phyloP scores from a whole-genome alignment of 2,329 filamentous ascomycete genomes.

The Acarospora socialis region DNA sequence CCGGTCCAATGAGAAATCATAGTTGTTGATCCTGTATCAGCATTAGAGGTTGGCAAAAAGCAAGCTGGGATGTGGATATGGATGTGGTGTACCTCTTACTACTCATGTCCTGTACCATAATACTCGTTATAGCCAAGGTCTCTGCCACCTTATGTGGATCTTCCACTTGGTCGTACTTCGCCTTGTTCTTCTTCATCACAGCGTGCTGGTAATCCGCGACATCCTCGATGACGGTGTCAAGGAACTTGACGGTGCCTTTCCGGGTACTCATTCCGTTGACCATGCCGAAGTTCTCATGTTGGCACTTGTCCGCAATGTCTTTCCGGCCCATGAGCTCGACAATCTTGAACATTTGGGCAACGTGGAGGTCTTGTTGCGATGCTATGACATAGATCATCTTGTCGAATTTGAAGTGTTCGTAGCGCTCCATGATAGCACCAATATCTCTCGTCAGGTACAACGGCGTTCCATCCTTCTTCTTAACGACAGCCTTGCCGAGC shows the following conservation, averaged over 20 bases:
- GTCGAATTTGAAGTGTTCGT: conserved; percentile 50
- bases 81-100: conserved; percentile 52
- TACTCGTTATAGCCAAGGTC: conserved; percentile 66
- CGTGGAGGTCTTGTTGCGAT: conserved; percentile 56
- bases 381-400: conserved; percentile 72
- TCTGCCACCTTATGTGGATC: conserved; percentile 64
- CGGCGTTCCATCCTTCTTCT: conserved; percentile 60
- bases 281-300: conserved; percentile 64
- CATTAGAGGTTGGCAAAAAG: background rate
- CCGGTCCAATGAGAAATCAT: conserved; percentile 62
- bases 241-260: conserved; percentile 53
- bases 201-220: conserved; percentile 82
- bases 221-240: conserved; percentile 52
- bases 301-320: conserved; percentile 52
- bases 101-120: conserved; percentile 89
- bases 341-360: conserved; percentile 64
- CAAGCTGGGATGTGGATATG: background rate
- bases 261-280: conserved; percentile 57
- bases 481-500: conserved; percentile 55
- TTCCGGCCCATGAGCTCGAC: conserved; percentile 55
- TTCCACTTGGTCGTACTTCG: conserved; percentile 70
- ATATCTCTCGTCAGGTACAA: conserved; percentile 69
- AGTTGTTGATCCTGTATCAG: conserved; percentile 37
- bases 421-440: conserved; percentile 54
- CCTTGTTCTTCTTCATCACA: conserved; percentile 68